A percentile compares a stretch with the other conserved stretches of the same genome.
Conservation (phyloP, 1,284 basidiomycete genomes). For the Puccinia novopanici region DNA sequence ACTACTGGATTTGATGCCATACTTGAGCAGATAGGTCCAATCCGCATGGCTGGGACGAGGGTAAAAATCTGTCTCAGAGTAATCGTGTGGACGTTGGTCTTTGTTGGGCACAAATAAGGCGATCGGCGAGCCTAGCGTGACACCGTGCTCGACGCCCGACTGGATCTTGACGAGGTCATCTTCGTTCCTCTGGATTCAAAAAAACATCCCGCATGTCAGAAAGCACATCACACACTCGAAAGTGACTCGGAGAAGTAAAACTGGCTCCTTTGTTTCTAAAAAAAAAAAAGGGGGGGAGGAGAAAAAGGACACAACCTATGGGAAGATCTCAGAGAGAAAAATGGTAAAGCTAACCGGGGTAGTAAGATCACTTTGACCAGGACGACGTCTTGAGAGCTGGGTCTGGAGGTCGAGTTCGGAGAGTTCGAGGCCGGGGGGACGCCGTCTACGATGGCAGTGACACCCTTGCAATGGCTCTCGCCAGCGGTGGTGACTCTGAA, state of each 20-base stretch:
- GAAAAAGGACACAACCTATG: neutral
- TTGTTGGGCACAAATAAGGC: constrained; percentile 94
- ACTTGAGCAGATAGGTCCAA: constrained; percentile 97
- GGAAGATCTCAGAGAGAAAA: neutral
- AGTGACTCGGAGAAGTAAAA: neutral
- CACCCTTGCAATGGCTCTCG: constrained; percentile 94
- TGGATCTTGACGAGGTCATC: constrained; percentile 93
- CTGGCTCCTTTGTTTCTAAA: neutral
- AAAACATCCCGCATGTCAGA: neutral
- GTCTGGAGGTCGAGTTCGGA: constrained; percentile 81
- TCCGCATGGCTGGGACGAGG: constrained; percentile 97
- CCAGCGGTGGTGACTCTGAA: constrained; percentile 97
- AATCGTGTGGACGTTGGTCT: constrained; percentile 97
- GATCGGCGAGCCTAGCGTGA: constrained; percentile 96
- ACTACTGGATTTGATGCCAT: constrained; percentile 93
- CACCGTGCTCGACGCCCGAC: constrained; percentile 87
- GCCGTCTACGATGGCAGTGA: constrained; percentile 96
- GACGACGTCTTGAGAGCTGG: constrained; percentile 86
- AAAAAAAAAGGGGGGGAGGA: neutral
- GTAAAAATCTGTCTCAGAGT: constrained; percentile 83
- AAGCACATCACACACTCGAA: neutral
- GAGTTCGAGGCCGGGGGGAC: constrained; percentile 91
- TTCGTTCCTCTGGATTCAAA: constrained; percentile 72
- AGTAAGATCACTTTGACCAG: constrained; percentile 94
- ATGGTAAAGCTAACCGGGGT: constrained; percentile 66